These are phyloP conservation scores for Clarireedia hainanense DNA, from an alignment of 2,329 filamentous ascomycete species.

Conservation along the genomic window DNA sequence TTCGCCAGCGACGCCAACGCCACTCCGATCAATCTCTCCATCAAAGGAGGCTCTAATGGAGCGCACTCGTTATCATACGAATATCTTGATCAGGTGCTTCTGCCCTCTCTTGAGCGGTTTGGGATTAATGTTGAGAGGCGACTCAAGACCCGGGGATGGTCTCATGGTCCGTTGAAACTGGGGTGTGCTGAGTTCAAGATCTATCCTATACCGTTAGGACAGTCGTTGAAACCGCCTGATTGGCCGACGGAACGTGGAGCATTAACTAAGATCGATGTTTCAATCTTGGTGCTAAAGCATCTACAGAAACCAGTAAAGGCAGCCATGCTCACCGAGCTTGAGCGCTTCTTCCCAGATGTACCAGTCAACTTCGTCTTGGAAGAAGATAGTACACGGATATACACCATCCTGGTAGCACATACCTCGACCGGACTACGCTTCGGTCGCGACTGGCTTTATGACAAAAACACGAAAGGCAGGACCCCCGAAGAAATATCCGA, in stretches of 20 bases:
- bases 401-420: conserved; percentile 48
- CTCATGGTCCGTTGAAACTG: conserved; percentile 18
- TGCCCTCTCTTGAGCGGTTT: conserved; percentile 47
- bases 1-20: conserved; percentile 40
- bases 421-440: conserved; percentile 39
- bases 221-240: conserved; percentile 30
- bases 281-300: conserved; percentile 40
- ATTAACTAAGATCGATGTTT: conserved; percentile 42
- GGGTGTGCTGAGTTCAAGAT: conserved; percentile 38
- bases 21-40: conserved; percentile 40
- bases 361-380: conserved; percentile 38
- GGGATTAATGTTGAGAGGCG: conserved; percentile 39
- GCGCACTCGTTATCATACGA: conserved; percentile 50
- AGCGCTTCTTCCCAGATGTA: conserved; percentile 35
- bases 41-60: conserved; percentile 53
- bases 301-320: conserved; percentile 36
- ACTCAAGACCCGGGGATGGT: conserved; percentile 44
- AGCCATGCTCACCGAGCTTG: conserved; percentile 35
- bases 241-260: conserved; percentile 26
- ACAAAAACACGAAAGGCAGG: conserved; percentile 31
- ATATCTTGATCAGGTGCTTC: conserved; percentile 53
- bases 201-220: conserved; percentile 32
- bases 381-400: conserved; percentile 48
- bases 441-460: conserved; percentile 41
- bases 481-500: conserved; percentile 25